Base-by-base conservation (phyloP, 1,284 basidiomycete species). In the Phylloporus sp. region DNA sequence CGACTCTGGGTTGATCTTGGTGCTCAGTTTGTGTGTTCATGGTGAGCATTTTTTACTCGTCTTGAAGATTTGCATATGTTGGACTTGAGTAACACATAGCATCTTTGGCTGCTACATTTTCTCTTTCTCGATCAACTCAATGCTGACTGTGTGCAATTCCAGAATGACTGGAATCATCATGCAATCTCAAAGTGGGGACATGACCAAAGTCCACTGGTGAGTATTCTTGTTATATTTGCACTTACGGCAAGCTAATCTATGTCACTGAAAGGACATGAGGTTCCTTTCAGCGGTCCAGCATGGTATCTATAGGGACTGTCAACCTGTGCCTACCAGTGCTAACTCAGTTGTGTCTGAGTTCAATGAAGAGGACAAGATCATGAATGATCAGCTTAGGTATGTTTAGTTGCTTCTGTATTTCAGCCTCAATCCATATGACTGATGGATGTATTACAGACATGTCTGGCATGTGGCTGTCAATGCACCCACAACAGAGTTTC, bases 101-200 rank as follows among this genome's bases (percentile, higher is more conserved):
- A 49, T 17, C 26, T 49, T 15, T 49, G 28, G 46, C 46, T 49
- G 2, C 18, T 49, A 28, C 46, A 49, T 6, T 29, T 24, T 17
- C 17, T 49, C n/a, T 49, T 49, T 29, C 26, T 49, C 12, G 20
- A 49, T 49, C 26, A 49, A 17, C 46, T 49, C 4, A 29, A 49
- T 49, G 7, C 24, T 29, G 80, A 83, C 61, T 82, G 80, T 56
- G 6, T 71, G 5, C 53, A 61, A 3, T 84, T 82, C 51, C 63
- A 69, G 37, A 20, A 63, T 15, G 42, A 66, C 24, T 66, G 63
- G 54, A 66, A 62, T 17, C 52, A 66, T 26, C 57, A 66, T 15
- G 22, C 44, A 26, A 18, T 54, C 10, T 54, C 52, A 3, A 40
- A 28, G 26, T 17, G 17, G 28, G 52, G 37, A 6, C 52, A 54